Percentiles rank a stretch among this genome's conserved stretches.
Evolutionary conservation across 129 eudicot species (phyloP).

Genomic region (Silybum marianum): DNA sequence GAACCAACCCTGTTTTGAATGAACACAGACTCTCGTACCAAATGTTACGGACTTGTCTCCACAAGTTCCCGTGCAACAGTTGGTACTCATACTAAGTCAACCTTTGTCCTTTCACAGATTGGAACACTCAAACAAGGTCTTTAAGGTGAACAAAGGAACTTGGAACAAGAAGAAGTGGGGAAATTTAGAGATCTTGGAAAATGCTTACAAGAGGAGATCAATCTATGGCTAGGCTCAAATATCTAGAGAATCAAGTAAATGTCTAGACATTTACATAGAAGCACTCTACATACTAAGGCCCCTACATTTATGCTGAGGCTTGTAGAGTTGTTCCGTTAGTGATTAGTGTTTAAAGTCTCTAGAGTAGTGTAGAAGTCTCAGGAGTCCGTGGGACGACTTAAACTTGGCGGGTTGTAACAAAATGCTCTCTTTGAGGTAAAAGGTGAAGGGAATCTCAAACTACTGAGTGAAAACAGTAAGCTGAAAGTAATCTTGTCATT

Average conservation of each 20-base stretch:
- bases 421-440: background rate
- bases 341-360: background rate
- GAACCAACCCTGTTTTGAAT: background rate
- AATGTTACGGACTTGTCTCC: background rate
- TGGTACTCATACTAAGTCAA: background rate
- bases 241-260: background rate
- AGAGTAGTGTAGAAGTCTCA: background rate
- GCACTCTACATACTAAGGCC: background rate
- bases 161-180: background rate
- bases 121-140: background rate
- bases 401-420: background rate
- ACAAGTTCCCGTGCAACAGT: background rate
- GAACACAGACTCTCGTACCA: background rate
- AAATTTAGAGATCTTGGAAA: background rate
- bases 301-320: background rate
- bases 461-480: background rate
- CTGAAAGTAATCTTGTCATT: constrained; percentile 3
- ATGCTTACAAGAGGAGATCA: background rate
- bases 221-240: background rate
- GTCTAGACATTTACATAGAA: background rate
- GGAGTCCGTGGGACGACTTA: background rate
- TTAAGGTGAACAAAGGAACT: background rate
- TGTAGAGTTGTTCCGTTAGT: background rate
- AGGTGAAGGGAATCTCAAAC: background rate
- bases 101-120: background rate